These are phyloP conservation scores for Diaporthe eres DNA, from an alignment of 2,329 filamentous ascomycete genomes.

Conservation along the genomic window DNA sequence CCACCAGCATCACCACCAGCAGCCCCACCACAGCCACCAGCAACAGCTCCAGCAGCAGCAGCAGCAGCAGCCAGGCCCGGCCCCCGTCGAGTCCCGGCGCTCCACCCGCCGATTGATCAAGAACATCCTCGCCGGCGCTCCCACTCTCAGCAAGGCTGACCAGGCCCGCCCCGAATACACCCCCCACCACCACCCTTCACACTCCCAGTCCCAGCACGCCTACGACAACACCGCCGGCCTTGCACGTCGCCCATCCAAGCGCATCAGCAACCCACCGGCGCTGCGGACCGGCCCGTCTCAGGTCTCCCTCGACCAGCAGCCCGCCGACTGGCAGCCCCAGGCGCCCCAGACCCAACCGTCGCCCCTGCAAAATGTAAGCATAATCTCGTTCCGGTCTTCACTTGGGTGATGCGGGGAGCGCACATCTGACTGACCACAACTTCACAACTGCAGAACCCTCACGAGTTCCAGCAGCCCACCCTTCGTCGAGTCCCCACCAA, in stretches of 20 bases:
- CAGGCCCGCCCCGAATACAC: conserved; percentile 46
- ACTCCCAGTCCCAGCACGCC: conserved; percentile 51
- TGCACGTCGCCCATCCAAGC: conserved; percentile 70
- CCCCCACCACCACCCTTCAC: conserved; percentile 45
- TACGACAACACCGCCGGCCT: conserved; percentile 66
- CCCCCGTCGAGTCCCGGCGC: conserved; percentile 58
- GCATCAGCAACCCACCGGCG: conserved; percentile 64
- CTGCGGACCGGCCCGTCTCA: conserved; percentile 59
- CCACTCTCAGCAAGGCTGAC: conserved; percentile 46
- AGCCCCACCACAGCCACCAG: conserved; percentile 46
- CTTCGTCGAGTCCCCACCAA: conserved; percentile 62
- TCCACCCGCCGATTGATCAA: conserved; percentile 69
- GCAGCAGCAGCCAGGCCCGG: conserved; percentile 48
- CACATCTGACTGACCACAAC: conserved; percentile 13
- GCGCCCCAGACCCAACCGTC: conserved; percentile 56
- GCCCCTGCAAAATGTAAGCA: conserved; percentile 59
- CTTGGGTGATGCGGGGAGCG: not conserved
- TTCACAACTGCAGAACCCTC: conserved; percentile 54
- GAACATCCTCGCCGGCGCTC: conserved; percentile 64
- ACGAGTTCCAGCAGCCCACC: conserved; percentile 56
- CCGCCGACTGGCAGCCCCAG: conserved; percentile 52
- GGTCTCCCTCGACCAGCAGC: conserved; percentile 53
- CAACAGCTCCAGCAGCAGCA: conserved; percentile 49
- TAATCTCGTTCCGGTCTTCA: conserved; percentile 48
- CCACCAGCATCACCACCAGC: conserved; percentile 38